Conservation (phyloP, 306 rosid species). For the Amphicarpaea edgeworthii region DNA sequence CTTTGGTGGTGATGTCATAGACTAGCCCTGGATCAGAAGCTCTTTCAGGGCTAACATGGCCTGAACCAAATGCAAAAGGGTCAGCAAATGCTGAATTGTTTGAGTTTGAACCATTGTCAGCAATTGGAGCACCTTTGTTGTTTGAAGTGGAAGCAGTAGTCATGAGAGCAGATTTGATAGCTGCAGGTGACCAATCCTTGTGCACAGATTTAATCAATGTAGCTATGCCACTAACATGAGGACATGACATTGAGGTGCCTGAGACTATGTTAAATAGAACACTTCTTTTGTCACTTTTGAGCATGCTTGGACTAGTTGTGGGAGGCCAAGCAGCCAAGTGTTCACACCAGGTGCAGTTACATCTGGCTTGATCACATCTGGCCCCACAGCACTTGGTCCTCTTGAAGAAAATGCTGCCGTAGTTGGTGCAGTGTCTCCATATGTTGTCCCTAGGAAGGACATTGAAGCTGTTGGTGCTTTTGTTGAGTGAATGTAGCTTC, state of each 20-base stretch:
- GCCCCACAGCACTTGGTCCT: slow-evolving; percentile 63
- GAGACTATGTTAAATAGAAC: slow-evolving; percentile 64
- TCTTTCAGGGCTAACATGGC: slow-evolving; percentile 68
- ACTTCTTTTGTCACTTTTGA: slow-evolving; percentile 57
- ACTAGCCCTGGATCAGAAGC: slow-evolving; percentile 71
- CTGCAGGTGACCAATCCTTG: slow-evolving; percentile 73
- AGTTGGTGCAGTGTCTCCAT: slow-evolving; percentile 59
- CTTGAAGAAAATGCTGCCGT: slow-evolving; percentile 76
- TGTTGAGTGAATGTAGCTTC: slow-evolving; percentile 40
- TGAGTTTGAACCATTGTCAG: slow-evolving; percentile 50
- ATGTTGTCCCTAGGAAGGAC: slow-evolving; percentile 56
- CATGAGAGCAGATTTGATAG: slow-evolving; percentile 74
- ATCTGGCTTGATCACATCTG: slow-evolving; percentile 70
- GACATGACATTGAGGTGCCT: slow-evolving; percentile 82
- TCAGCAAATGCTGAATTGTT: slow-evolving; percentile 47
- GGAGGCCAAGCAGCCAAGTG: slow-evolving; percentile 79
- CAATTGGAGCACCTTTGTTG: slow-evolving; percentile 52
- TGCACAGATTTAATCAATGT: slow-evolving; percentile 62
- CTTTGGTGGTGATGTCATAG: slow-evolving; percentile 57
- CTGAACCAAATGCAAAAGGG: slow-evolving; percentile 68
- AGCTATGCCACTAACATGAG: slow-evolving; percentile 73
- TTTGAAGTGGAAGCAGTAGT: slow-evolving; percentile 63
- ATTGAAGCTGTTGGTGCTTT: slow-evolving; percentile 57
- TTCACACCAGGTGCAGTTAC: slow-evolving; percentile 77
- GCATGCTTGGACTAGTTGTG: slow-evolving; percentile 52